These are phyloP conservation scores for Dimocarpus longan DNA, from an alignment of 345 rosid species.

Conservation along the genomic window DNA sequence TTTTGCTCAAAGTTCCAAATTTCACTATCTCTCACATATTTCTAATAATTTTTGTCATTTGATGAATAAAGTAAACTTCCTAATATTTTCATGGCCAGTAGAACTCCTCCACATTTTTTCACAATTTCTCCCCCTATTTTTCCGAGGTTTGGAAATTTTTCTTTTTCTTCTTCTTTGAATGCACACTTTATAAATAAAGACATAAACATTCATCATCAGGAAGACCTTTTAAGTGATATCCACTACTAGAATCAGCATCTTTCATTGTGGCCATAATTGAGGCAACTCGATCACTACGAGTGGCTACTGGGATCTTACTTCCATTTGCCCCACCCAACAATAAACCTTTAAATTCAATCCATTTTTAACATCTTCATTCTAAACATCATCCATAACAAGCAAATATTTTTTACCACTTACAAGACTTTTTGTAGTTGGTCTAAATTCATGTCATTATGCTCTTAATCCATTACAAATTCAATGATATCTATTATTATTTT, in stretches of 20 bases:
- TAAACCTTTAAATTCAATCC: not conserved
- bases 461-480: not conserved
- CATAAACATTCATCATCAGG: not conserved
- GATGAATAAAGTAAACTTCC: not conserved
- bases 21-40: conserved; percentile 22
- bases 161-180: no score
- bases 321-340: not conserved
- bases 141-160: not conserved
- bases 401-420: conserved; percentile 15
- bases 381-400: conserved; percentile 24
- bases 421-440: conserved; percentile 19
- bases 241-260: not conserved
- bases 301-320: conserved; percentile 25
- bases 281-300: conserved; percentile 5
- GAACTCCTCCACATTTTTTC: conserved; percentile 5
- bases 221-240: not conserved
- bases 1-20: conserved; percentile 23
- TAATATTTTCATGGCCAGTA: conserved; percentile 4
- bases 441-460: not conserved
- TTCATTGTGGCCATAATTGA: not conserved
- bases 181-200: not conserved
- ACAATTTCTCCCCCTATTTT: conserved; percentile 4
- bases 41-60: conserved; percentile 15
- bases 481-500: not conserved
- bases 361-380: not conserved